Conservation (phyloP, 768 basidiomycete genomes). For the Lyophyllum decastes region DNA sequence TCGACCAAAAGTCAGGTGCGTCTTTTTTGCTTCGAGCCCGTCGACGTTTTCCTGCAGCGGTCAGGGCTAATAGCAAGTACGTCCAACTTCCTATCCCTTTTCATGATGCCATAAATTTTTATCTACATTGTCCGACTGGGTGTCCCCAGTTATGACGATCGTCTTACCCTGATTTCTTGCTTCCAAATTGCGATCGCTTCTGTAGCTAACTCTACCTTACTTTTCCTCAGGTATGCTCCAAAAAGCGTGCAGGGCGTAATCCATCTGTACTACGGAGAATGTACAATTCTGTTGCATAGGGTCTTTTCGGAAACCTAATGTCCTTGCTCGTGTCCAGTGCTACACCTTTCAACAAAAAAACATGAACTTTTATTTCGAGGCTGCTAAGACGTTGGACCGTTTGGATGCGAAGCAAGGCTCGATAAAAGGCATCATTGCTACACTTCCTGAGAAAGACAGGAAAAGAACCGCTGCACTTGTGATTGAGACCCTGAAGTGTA, state of each 20-base stretch:
- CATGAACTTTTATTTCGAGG: conserved; percentile 98
- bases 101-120: conserved; percentile 64
- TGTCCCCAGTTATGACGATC: conserved; percentile 52
- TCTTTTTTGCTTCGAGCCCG: background rate
- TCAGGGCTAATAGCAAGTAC: background rate
- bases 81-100: conserved; percentile 6
- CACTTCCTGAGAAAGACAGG: conserved; percentile 71
- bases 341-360: conserved; percentile 17
- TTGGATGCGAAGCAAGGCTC: conserved; percentile 91
- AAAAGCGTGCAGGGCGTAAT: conserved; percentile 5
- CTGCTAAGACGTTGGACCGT: conserved; percentile 79
- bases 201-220: conserved; percentile 7
- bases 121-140: conserved; percentile 93
- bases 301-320: conserved; percentile 17
- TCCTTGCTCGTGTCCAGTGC: conserved; percentile 32
- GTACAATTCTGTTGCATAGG: conserved; percentile 20
- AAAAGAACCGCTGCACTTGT: conserved; percentile 84
- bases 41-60: background rate
- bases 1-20: background rate
- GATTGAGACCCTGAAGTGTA: conserved; percentile 96
- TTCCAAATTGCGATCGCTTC: conserved; percentile 4
- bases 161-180: conserved; percentile 29
- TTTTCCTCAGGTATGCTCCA: background rate
- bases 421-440: conserved; percentile 80
- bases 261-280: conserved; percentile 13